Conservation (phyloP, 2,329 filamentous ascomycete genomes). For the Penicillium sp. region DNA sequence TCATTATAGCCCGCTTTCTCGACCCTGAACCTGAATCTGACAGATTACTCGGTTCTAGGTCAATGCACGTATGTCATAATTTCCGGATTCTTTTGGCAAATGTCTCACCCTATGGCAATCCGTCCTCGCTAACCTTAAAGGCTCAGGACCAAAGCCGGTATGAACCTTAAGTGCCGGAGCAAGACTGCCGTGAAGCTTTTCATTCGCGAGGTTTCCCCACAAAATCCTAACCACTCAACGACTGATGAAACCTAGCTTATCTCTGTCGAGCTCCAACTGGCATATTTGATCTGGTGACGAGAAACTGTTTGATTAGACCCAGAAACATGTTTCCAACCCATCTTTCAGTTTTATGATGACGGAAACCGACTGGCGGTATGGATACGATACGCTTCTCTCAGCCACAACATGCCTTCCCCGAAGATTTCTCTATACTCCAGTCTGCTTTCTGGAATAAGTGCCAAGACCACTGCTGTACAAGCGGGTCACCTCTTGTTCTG, state of each 20-base stretch:
- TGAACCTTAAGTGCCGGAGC: conserved; percentile 6
- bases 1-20: conserved; percentile 2
- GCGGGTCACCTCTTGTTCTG: conserved; percentile 7
- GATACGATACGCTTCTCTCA: not conserved
- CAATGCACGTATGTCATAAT: conserved; percentile 2
- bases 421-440: conserved; percentile 10
- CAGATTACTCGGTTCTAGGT: not conserved
- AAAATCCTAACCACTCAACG: conserved; percentile 4
- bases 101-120: not conserved
- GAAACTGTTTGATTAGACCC: conserved; percentile 2
- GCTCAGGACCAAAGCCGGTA: not conserved
- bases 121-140: not conserved
- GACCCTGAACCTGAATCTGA: conserved; percentile 1
- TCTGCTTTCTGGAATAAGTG: conserved; percentile 4
- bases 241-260: conserved; percentile 14
- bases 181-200: conserved; percentile 2
- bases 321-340: not conserved
- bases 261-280: not conserved
- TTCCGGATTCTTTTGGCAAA: not conserved
- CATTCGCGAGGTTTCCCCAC: conserved; percentile 27
- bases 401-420: not conserved
- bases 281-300: not conserved
- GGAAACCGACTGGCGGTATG: not conserved
- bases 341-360: not conserved
- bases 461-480: conserved; percentile 16